Conservation (phyloP, 441 rosid genomes). For the Pelargonium myrrhifolium region DNA sequence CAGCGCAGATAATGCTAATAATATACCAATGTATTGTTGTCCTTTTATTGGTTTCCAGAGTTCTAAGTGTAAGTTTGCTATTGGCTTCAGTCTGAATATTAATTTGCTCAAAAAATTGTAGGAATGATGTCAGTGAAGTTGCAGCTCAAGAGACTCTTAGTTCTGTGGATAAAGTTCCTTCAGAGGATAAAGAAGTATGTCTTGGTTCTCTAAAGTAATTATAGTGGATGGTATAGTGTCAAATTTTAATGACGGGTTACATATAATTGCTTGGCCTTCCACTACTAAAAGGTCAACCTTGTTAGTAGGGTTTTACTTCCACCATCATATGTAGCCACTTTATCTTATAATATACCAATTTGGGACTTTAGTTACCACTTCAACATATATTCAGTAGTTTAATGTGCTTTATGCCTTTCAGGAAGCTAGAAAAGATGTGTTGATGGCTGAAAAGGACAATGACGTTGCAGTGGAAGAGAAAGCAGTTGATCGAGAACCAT, state of each 20-base stretch:
- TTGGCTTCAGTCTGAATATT: conserved; percentile 21
- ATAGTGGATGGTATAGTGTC: neutral
- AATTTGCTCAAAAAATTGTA: conserved; percentile 25
- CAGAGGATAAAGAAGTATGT: conserved; percentile 42
- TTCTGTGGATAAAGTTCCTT: conserved; percentile 34
- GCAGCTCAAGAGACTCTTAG: conserved; percentile 29
- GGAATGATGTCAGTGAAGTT: conserved; percentile 33
- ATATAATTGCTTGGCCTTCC: no score
- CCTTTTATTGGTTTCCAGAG: conserved; percentile 24
- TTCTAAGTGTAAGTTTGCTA: conserved; percentile 9
- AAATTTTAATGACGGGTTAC: neutral
- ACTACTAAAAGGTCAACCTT: no score
- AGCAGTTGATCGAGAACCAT: conserved; percentile 41
- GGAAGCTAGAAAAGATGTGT: conserved; percentile 45
- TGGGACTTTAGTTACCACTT: no score
- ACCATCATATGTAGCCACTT: no score
- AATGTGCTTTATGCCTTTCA: conserved; percentile 29
- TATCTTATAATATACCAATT: no score
- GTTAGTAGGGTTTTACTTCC: no score
- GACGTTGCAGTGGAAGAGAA: conserved; percentile 44
- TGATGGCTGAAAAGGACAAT: conserved; percentile 36
- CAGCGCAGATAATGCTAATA: conserved; percentile 22
- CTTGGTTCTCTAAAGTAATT: conserved; percentile 12
- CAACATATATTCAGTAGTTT: conserved; percentile 9
- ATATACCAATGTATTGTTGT: conserved; percentile 37